Evolutionary conservation across 768 basidiomycete species (phyloP), one percentile per base, ranked within the genome.

Genomic region (Kwoniella dejecticola): DNA sequence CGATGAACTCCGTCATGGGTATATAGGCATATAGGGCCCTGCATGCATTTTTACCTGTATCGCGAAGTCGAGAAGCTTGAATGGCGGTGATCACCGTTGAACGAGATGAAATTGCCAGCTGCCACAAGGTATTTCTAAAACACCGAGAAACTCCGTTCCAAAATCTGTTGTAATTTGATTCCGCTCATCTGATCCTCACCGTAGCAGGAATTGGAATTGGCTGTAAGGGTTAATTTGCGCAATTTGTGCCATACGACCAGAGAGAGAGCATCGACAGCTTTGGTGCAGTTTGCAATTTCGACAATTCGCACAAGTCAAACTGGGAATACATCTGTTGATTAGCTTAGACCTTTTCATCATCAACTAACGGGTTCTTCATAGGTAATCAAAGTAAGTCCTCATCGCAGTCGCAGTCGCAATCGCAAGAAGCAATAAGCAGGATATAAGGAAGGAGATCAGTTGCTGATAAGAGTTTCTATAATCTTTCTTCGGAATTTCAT

Each of bases 91-190:
- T 48, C 10, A 26, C 46, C 46, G 46, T 48, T 5, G 17, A 42
- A 5, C 5, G 17, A 42, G 7, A 48, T 48, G n/a, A n/a, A n/a
- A n/a, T 0, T 23, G 4, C 2, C 19, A 38, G 0, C 1, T 29
- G 57, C 57, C 63, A 60, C 57, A 36, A 7, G 5, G 6, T 8
- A 27, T 17, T 5, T 6, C 10, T 11, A 30, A 59, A 64, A 54
- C 63, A 53, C 63, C 63, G 63, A 64, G 63, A 64, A 64, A 64
- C 63, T 64, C 63, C 63, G 63, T 27, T 19, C 17, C 24, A 24
- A 48, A 44, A 29, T 40, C 2, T 1, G 17, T 15, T 24, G 5
- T 33, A 29, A 54, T 24, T 54, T 54, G 52, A 44, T 40, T 54
- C 48, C 48, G 48, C 21, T 6, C 10, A 23, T 24, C 21, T n/a